Evolutionary conservation across 805 yeast genomes (phyloP).

Genomic region (Isabelozyma heimii): DNA sequence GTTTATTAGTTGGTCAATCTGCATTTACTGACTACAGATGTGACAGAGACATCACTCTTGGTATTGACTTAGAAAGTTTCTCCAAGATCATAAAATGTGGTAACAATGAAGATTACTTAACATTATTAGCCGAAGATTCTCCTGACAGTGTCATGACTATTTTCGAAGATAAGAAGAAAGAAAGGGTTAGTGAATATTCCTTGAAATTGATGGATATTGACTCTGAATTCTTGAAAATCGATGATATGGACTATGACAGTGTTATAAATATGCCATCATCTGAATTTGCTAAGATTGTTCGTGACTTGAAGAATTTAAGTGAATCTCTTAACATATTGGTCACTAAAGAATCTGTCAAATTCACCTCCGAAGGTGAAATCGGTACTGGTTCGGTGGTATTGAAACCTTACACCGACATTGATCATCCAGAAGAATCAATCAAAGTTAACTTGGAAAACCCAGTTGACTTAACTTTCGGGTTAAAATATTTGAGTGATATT

Average conservation of each 20-base stretch:
- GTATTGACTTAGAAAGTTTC: slow-evolving; percentile 85
- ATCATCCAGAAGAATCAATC: slow-evolving; percentile 72
- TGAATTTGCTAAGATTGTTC: slow-evolving; percentile 85
- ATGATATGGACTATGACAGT: slow-evolving; percentile 89
- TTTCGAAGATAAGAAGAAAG: slow-evolving; percentile 89
- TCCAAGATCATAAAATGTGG: slow-evolving; percentile 89
- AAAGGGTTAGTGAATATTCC: slow-evolving; percentile 87
- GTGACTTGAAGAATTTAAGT: slow-evolving; percentile 82
- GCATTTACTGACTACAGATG: slow-evolving; percentile 93
- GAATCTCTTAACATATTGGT: slow-evolving; percentile 85
- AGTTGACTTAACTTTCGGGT: slow-evolving; percentile 85
- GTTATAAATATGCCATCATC: slow-evolving; percentile 81
- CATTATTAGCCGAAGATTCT: slow-evolving; percentile 84
- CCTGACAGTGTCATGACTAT: slow-evolving; percentile 78
- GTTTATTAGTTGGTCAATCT: slow-evolving; percentile 80
- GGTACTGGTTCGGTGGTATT: slow-evolving; percentile 85
- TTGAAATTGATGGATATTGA: slow-evolving; percentile 95
- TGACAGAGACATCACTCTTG: slow-evolving; percentile 88
- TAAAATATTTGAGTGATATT: slow-evolving; percentile 86
- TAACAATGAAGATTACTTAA: slow-evolving; percentile 81
- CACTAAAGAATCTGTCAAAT: slow-evolving; percentile 89
- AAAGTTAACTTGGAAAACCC: slow-evolving; percentile 80
- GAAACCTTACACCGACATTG: slow-evolving; percentile 81
- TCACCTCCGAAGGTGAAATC: slow-evolving; percentile 86
- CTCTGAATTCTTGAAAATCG: slow-evolving; percentile 89